These are phyloP conservation scores for Trametes maxima DNA, from an alignment of 768 basidiomycete species.

Conservation along the genomic window DNA sequence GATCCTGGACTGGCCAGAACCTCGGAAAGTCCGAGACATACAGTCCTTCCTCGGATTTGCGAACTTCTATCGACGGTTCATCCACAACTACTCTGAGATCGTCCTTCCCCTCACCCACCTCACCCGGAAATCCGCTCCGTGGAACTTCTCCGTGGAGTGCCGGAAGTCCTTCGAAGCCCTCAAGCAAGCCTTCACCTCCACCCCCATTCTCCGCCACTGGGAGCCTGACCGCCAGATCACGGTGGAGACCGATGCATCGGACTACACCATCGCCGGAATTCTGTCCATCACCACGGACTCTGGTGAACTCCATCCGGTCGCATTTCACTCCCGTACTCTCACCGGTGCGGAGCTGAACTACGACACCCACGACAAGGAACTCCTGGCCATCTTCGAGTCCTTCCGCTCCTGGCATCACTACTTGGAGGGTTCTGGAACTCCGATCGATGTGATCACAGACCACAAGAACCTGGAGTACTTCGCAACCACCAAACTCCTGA, in stretches of 20 bases:
- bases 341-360: slow-evolving; percentile 46
- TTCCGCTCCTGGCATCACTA: slow-evolving; percentile 31
- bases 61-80: slow-evolving; percentile 39
- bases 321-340: slow-evolving; percentile 35
- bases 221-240: slow-evolving; percentile 17
- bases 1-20: slow-evolving; percentile 35
- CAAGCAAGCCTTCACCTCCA: slow-evolving; percentile 26
- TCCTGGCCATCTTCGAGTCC: slow-evolving; percentile 45
- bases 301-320: slow-evolving; percentile 34
- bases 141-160: slow-evolving; percentile 21
- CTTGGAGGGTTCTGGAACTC: slow-evolving; percentile 22
- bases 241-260: slow-evolving; percentile 30
- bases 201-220: slow-evolving; percentile 28
- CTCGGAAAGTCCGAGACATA: slow-evolving; percentile 32
- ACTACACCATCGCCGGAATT: slow-evolving; percentile 26
- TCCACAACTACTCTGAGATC: slow-evolving; percentile 37
- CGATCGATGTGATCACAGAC: slow-evolving; percentile 33
- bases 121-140: slow-evolving; percentile 32
- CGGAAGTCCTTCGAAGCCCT: slow-evolving; percentile 34
- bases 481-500: slow-evolving; percentile 34
- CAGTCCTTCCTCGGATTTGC: slow-evolving; percentile 37
- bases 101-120: slow-evolving; percentile 34
- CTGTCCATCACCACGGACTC: slow-evolving; percentile 20
- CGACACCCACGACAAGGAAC: slow-evolving; percentile 52
- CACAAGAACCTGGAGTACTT: slow-evolving; percentile 45